Base-by-base conservation (phyloP, 495 filamentous ascomycete genomes). In the Arthonia radiata region DNA sequence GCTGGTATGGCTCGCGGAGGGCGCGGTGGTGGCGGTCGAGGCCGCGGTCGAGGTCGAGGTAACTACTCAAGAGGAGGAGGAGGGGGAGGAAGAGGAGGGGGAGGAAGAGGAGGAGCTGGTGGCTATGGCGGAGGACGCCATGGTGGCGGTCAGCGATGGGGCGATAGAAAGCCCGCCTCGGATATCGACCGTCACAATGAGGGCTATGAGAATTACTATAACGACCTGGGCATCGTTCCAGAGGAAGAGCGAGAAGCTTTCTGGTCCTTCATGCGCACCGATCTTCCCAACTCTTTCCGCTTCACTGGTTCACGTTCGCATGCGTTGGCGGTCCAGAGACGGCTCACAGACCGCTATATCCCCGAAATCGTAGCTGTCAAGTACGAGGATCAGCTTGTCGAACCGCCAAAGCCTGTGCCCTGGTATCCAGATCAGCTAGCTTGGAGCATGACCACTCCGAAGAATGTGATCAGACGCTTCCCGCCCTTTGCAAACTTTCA, bases 341-440 rank as follows among this genome's bases (percentile, higher is more conserved):
- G 73, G 6, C 57, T 97, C 17, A 71, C 77, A 41, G 67, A 82
- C n/a, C 62, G 65, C 33, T 82, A 93, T 42, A 70, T 90, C 23
- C 86, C 89, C 19, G 60, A 90, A 35, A 90, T 97, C 37, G 70
- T 63, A 7, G 64, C 72, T 19, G 80, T 93, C 37, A 46, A 61
- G 26, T 66, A 54, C 31, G 52, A 74, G 53, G 75, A 94, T 41
- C 58, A 70, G 33, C 51, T 51, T 14, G 80, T 93, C 40, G 66
- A 80, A 26, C 64, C 89, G 2, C 86, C 86, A 1, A 56, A 57
- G 42, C 58, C 72, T 0, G 70, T 97, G 10, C 54, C 64, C 5
- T 94, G 80, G 79, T 94, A 83, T 46, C 86, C 86, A 11, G 81
- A 94, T 37, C 59, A 72, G 36, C 65, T 94, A 31, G 89, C 83